These are phyloP conservation scores for Immersiporthe knoxdaviesiana DNA, from an alignment of 2,329 filamentous ascomycete species.

Conservation along the genomic window DNA sequence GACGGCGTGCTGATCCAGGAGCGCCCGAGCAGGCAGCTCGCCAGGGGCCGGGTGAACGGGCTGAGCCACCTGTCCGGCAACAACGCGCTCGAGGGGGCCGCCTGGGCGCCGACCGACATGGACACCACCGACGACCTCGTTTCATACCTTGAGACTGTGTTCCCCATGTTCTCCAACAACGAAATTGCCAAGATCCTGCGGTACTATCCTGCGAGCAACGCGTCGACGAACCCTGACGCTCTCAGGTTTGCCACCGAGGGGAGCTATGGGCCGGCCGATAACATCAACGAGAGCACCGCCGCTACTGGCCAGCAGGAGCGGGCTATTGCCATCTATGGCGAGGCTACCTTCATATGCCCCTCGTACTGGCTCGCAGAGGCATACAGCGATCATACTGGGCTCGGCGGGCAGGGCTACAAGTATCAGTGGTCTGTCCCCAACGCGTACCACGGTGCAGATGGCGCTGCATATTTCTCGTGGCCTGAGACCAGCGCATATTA, in stretches of 20 bases:
- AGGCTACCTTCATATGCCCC: slow-evolving; percentile 16
- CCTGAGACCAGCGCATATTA: slow-evolving; percentile 6
- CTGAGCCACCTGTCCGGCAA: slow-evolving; percentile 6
- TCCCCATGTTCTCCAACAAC: slow-evolving; percentile 20
- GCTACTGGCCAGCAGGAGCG: slow-evolving; percentile 15
- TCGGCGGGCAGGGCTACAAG: slow-evolving; percentile 8
- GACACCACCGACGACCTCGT: slow-evolving; percentile 10
- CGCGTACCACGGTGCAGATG: slow-evolving; percentile 16
- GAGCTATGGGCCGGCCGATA: slow-evolving; percentile 1
- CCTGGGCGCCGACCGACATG: background rate
- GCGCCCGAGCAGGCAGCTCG: slow-evolving; percentile 10
- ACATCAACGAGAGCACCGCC: slow-evolving; percentile 18
- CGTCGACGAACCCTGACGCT: background rate
- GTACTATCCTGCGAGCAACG: slow-evolving; percentile 16
- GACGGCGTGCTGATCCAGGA: slow-evolving; percentile 9
- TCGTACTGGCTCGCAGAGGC: slow-evolving; percentile 20
- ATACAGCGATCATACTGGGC: slow-evolving; percentile 11
- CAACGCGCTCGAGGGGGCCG: slow-evolving; percentile 15
- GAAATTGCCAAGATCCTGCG: slow-evolving; percentile 13
- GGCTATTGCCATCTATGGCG: slow-evolving; percentile 17
- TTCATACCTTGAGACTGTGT: background rate
- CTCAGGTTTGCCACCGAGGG: slow-evolving; percentile 11
- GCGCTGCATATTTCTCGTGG: slow-evolving; percentile 1
- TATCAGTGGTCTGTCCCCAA: slow-evolving; percentile 18
- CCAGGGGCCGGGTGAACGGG: slow-evolving; percentile 12